Conservation (phyloP, 331 rosid genomes). For the Telfairia occidentalis region DNA sequence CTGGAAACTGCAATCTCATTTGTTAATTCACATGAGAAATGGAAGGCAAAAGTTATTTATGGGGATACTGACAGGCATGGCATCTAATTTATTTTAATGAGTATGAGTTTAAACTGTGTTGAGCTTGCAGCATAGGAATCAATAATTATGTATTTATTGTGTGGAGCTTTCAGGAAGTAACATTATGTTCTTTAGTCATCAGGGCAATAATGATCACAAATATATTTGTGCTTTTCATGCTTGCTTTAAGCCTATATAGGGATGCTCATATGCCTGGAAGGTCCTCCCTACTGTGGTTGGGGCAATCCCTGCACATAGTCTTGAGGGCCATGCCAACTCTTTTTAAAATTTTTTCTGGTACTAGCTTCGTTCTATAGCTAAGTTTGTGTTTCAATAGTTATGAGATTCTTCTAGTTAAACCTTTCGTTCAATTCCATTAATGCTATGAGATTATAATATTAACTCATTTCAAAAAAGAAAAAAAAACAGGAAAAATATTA, state of each 20-base stretch:
- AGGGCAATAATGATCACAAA: not conserved
- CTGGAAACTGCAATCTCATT: slow-evolving; percentile 74
- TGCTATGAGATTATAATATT: not conserved
- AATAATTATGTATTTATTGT: not conserved
- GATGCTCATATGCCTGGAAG: not conserved
- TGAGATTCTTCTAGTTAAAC: not conserved
- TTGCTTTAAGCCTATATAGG: not conserved
- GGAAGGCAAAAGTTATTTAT: slow-evolving; percentile 85
- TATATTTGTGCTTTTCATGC: not conserved
- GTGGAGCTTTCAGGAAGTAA: not conserved
- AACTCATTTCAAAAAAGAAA: not conserved
- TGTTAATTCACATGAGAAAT: slow-evolving; percentile 68
- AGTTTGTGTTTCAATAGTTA: not conserved
- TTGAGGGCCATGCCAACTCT: not conserved
- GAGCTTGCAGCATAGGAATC: not conserved
- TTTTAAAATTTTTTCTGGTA: not conserved
- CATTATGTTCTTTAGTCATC: not conserved
- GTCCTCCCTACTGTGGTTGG: not conserved
- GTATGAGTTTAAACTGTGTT: not conserved
- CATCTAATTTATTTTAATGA: not conserved
- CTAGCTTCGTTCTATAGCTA: not conserved
- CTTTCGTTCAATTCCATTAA: not conserved
- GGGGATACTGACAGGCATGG: slow-evolving; percentile 91
- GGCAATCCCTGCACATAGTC: not conserved
- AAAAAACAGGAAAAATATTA: no score